Base-by-base conservation (phyloP, 345 rosid species). In the Gynandropsis gynandra region DNA sequence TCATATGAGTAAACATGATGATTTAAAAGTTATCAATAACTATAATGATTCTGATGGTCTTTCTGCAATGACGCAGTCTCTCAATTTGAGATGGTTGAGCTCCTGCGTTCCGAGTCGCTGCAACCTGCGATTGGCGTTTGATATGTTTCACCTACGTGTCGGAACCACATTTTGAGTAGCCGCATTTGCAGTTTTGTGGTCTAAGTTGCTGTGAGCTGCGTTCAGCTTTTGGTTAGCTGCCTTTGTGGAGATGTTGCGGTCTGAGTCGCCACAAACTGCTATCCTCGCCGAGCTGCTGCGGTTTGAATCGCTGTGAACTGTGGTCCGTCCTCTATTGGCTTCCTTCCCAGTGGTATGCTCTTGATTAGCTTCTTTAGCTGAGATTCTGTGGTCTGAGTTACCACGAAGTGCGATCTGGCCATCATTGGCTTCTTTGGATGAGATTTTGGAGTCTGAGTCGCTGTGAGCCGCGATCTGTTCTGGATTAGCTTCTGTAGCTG, bases 291-390 rank as follows among this genome's bases (percentile, higher is more conserved):
- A 31, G 36, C 7, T 1, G 29, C 11, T 44, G 48, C 16, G 34
- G 55, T 56, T 46, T 39, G 36, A 10, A 5, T 64, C 24, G 0
- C 3, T 16, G 50, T 32, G 50, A 33, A 9, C 54, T 32, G 13
- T 9, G n/a, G n/a, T n/a, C n/a, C n/a, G n/a, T n/a, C n/a, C n/a
- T n/a, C n/a, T n/a, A n/a, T n/a, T n/a, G n/a, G n/a, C n/a, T n/a
- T n/a, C n/a, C n/a, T n/a, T n/a, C n/a, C n/a, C n/a, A n/a, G n/a
- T n/a, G 1, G 13, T 39, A 7, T 7, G 40, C 13, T 52, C 64
- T 59, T 46, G 38, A 32, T 40, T 59, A 38, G 59, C 58, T 50
- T 44, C 59, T 43, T 50, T 50, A 14, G 59, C 29, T 44, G 58
- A 31, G 53, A 11, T 38, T 19, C 51, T 65, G 59, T 43, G 59